These are phyloP conservation scores for Cryptosporidium felis DNA, from an alignment of 169 alveolate species.

Conservation along the genomic window DNA sequence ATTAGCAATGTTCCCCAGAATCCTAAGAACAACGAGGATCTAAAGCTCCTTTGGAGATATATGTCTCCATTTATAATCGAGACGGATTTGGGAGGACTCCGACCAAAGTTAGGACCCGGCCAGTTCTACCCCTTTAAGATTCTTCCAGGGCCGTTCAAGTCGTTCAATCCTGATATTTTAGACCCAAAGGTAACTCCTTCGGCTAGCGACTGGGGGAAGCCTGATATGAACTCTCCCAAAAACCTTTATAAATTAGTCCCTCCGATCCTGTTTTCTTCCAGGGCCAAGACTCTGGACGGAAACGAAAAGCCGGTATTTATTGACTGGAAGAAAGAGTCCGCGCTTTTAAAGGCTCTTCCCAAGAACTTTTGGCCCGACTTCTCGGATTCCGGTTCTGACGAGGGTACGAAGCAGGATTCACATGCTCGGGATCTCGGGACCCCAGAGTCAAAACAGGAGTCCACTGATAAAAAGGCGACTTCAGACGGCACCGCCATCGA, in stretches of 20 bases:
- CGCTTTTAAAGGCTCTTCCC: constrained; percentile 2
- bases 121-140: constrained; percentile 56
- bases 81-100: constrained; percentile 42
- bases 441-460: too few species aligned
- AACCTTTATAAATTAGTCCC: constrained; percentile 25
- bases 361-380: constrained; percentile 33
- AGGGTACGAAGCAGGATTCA: too few species aligned
- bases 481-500: too few species aligned
- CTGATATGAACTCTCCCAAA: neutral
- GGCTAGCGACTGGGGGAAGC: constrained; percentile 32
- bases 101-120: constrained; percentile 18
- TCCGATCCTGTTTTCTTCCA: neutral
- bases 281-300: constrained; percentile 33
- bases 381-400: too few species aligned
- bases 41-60: constrained; percentile 44
- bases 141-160: constrained; percentile 32
- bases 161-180: neutral
- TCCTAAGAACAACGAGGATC: constrained; percentile 18
- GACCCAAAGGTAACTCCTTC: neutral
- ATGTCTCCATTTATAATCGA: constrained; percentile 46
- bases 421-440: too few species aligned
- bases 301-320: neutral
- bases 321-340: constrained; percentile 2
- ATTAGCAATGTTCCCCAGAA: constrained; percentile 31
- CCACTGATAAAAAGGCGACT: too few species aligned